phyloP scores from a whole-genome alignment of 2,329 filamentous ascomycete genomes.

The Fusarium sp. region DNA sequence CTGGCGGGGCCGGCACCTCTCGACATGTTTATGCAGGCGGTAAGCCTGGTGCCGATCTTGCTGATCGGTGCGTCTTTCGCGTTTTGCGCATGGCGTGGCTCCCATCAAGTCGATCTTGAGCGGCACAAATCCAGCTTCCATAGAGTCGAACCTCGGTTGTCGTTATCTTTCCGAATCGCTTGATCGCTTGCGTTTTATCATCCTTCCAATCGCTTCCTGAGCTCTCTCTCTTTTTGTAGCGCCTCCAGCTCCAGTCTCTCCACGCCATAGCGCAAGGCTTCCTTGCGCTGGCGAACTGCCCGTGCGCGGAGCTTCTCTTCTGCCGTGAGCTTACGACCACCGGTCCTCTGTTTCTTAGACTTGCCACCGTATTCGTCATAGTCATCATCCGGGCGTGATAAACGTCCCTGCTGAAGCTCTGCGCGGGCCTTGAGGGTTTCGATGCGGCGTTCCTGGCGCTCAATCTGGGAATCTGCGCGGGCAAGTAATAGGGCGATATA shows the following conservation, averaged over 20 bases:
- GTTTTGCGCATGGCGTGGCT: neutral
- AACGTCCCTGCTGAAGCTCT: conserved; percentile 83
- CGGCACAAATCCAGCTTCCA: neutral
- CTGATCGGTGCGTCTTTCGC: conserved; percentile 27
- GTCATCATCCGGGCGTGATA: conserved; percentile 53
- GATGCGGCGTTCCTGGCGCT: conserved; percentile 85
- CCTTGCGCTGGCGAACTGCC: conserved; percentile 83
- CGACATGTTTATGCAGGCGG: conserved; percentile 19
- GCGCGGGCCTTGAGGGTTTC: conserved; percentile 85
- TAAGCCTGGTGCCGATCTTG: conserved; percentile 34
- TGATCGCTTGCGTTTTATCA: conserved; percentile 31
- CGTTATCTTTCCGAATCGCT: neutral
- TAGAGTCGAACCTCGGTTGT: neutral
- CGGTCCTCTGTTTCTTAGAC: conserved; percentile 43
- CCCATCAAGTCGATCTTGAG: conserved; percentile 4
- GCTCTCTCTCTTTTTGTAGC: conserved; percentile 76
- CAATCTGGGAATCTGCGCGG: conserved; percentile 85
- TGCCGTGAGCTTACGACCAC: conserved; percentile 62
- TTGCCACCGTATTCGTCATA: conserved; percentile 22
- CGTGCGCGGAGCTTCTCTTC: conserved; percentile 65
- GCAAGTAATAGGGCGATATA: conserved; percentile 83
- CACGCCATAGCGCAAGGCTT: conserved; percentile 87
- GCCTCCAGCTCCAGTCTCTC: conserved; percentile 88
- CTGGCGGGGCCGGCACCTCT: conserved; percentile 29
- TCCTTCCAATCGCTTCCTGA: conserved; percentile 64